Base-by-base conservation (phyloP, 768 basidiomycete species). In the Calocybe cyanea region DNA sequence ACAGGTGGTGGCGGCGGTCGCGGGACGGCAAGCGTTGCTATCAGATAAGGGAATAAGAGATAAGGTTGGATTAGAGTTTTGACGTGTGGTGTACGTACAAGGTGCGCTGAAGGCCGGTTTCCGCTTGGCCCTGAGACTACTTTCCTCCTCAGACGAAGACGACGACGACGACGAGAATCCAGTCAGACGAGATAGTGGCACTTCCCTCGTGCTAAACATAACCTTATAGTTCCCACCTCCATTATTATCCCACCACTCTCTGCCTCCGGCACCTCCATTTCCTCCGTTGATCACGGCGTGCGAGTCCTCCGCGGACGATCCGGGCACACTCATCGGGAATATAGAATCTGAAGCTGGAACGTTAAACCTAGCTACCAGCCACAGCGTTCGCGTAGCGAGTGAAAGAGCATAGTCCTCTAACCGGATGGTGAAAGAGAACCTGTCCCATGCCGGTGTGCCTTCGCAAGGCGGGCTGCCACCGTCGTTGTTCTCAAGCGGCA, bases 181-280 rank as follows among this genome's bases (percentile, higher is more conserved):
- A 13, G n/a, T n/a, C n/a, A n/a, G n/a, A n/a, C n/a, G n/a, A n/a
- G n/a, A n/a, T n/a, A n/a, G 20, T 20, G 33, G 31, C 34, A 21
- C 32, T 31, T 20, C 51, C 41, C 65, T 62, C n/a, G 36, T 19
- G 2, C 19, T 14, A 66, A 97, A 98, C 19, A 65, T 72, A 42
- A 96, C 67, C 19, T 76, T 69, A 69, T 94, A 97, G 61, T 98
- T 94, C 51, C 61, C 52, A 0, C 83, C 84, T 2, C 54, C 65
- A 55, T 95, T 95, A 61, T 92, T 94, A 67, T 98, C 95, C 95
- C 95, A 98, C 76, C 85, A 87, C 68, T 98, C 94, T 1, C 78
- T 77, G 14, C 73, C 78, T 7, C 65, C 58, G 1, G 28, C 35
- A 30, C 55, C 7, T 25, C 42, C 49, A 35, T 44, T 34, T 41